A percentile compares a stretch with the other conserved stretches of the same genome.
Conservation (phyloP, 768 basidiomycete species). For the Candolleomyces aberdarensis region DNA sequence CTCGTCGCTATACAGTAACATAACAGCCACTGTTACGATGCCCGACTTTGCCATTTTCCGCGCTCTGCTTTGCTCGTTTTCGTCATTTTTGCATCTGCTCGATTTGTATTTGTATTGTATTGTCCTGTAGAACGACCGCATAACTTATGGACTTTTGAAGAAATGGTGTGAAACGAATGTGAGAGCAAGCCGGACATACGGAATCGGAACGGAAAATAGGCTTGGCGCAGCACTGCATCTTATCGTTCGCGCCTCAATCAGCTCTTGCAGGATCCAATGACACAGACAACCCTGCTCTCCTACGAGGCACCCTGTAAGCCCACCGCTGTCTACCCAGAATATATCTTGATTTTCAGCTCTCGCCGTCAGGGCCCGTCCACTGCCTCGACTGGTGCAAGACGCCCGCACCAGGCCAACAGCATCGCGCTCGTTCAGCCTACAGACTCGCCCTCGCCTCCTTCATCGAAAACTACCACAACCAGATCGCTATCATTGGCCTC, state of each 20-base stretch:
- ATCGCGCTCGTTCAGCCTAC: slow-evolving; percentile 73
- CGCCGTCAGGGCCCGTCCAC: slow-evolving; percentile 72
- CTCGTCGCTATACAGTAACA: not conserved
- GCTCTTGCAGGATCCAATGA: slow-evolving; percentile 38
- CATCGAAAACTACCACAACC: slow-evolving; percentile 79
- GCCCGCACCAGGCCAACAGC: slow-evolving; percentile 67
- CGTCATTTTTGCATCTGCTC: slow-evolving; percentile 2
- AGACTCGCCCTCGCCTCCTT: slow-evolving; percentile 86
- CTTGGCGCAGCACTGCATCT: not conserved
- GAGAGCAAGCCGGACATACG: not conserved
- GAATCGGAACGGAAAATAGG: not conserved
- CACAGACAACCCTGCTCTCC: slow-evolving; percentile 69
- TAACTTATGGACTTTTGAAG: not conserved
- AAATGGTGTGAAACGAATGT: no score
- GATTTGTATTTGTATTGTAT: not conserved
- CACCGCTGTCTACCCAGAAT: not conserved
- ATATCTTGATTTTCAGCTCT: not conserved
- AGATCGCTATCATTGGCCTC: slow-evolving; percentile 74
- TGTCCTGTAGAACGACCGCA: not conserved
- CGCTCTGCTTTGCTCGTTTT: slow-evolving; percentile 1
- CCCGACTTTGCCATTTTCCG: not conserved
- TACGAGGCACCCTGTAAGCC: slow-evolving; percentile 84
- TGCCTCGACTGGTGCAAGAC: slow-evolving; percentile 89
- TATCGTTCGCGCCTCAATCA: not conserved
- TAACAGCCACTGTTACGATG: not conserved